Evolutionary conservation across 2,329 filamentous ascomycete species (phyloP).

Genomic region (Colletotrichum trifolii): DNA sequence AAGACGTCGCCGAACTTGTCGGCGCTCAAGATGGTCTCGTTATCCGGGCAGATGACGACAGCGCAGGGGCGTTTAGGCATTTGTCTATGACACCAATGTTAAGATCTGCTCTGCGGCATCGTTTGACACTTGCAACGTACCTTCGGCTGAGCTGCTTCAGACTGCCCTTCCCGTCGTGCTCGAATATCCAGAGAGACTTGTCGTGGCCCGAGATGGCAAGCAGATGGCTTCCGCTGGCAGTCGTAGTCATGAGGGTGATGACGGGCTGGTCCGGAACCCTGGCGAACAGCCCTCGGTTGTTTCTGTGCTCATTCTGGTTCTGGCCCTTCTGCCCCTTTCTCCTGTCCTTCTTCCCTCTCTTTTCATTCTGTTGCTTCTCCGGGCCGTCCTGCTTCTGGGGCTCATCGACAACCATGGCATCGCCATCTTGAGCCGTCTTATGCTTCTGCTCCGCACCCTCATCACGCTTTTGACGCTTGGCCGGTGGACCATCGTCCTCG

Average conservation of each 20-base stretch:
- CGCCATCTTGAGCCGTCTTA: conserved; percentile 37
- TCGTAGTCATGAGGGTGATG: conserved; percentile 75
- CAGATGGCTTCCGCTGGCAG: conserved; percentile 73
- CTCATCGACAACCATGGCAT: conserved; percentile 38
- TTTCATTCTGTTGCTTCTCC: conserved; percentile 40
- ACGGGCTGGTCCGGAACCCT: conserved; percentile 67
- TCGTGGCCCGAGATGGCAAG: conserved; percentile 89
- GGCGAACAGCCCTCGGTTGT: conserved; percentile 44
- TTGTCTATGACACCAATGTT: conserved; percentile 59
- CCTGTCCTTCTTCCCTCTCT: conserved; percentile 43
- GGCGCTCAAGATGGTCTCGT: conserved; percentile 79
- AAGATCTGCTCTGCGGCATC: conserved; percentile 39
- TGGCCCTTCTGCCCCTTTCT: conserved; percentile 38
- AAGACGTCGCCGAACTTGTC: conserved; percentile 99
- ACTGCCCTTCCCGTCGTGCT: conserved; percentile 68
- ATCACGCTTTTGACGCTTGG: conserved; percentile 56
- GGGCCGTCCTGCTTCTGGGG: conserved; percentile 31
- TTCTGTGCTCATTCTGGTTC: conserved; percentile 16
- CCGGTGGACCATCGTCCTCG: conserved; percentile 48
- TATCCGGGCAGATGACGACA: conserved; percentile 75
- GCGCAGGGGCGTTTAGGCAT: conserved; percentile 93
- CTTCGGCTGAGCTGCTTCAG: conserved; percentile 78
- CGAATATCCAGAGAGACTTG: conserved; percentile 88
- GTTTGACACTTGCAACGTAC: conserved; percentile 54
- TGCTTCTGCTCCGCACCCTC: conserved; percentile 40